Conservation (phyloP, 441 rosid species). For the Pelargonium myrrhifolium region DNA sequence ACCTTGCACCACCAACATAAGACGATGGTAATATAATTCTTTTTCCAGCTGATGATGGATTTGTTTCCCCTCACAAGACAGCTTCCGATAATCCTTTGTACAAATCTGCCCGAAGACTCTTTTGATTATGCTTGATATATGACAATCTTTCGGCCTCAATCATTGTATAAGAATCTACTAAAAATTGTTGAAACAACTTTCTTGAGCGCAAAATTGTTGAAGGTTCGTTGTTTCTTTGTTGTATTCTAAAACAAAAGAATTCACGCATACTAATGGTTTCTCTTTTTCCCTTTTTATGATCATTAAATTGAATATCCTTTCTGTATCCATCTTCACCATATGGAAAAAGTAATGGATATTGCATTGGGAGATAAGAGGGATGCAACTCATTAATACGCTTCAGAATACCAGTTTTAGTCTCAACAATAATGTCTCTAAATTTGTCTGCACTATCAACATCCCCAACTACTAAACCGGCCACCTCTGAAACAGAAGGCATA, state of each 20-base stretch:
- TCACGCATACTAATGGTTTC: background rate
- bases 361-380: slow-evolving; percentile 1
- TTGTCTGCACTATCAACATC: background rate
- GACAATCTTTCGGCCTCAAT: slow-evolving; percentile 2
- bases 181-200: background rate
- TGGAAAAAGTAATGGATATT: slow-evolving; percentile 14
- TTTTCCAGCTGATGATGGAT: background rate
- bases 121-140: background rate
- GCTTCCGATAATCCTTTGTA: slow-evolving; percentile 4
- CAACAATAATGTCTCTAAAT: background rate
- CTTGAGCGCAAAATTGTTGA: background rate
- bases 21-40: background rate
- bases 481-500: background rate
- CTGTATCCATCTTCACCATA: slow-evolving; percentile 12
- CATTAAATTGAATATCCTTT: background rate
- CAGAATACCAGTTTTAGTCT: background rate
- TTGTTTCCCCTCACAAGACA: slow-evolving; percentile 5
- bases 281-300: background rate
- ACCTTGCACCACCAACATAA: too few relatives aligned
- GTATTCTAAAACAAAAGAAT: background rate
- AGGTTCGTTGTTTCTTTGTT: background rate
- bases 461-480: slow-evolving; percentile 5
- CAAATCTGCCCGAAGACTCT: background rate
- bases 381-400: background rate
- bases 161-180: background rate